phyloP scores from a whole-genome alignment of 768 basidiomycete genomes.

The Naganishia antarctica region DNA sequence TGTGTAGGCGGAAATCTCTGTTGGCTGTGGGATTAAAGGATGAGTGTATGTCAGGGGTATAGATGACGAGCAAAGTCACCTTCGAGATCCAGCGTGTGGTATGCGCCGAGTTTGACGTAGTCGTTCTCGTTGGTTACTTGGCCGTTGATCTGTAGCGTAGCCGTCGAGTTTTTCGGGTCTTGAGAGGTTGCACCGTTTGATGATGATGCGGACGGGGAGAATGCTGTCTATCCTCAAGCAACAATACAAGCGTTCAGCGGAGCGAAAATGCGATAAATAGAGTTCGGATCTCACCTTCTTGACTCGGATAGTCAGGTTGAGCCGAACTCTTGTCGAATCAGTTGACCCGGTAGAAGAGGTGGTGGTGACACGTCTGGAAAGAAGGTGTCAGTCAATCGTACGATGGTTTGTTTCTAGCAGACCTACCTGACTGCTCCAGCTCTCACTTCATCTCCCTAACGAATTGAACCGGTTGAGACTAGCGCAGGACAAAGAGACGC shows the following conservation, averaged over 20 bases:
- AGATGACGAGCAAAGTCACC: constrained; percentile 33
- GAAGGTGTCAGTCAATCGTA: not conserved
- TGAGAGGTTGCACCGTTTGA: constrained; percentile 36
- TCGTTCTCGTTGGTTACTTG: constrained; percentile 78
- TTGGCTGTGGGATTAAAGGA: constrained; percentile 53
- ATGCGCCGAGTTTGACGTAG: constrained; percentile 86
- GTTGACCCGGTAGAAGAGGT: constrained; percentile 88
- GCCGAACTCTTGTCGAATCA: constrained; percentile 79
- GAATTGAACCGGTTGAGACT: constrained; percentile 1
- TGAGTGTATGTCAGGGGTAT: not conserved
- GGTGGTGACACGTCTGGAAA: constrained; percentile 71
- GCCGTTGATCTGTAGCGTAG: constrained; percentile 75
- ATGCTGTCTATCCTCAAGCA: constrained; percentile 15
- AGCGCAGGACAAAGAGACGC: not conserved
- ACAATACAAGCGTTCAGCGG: not conserved
- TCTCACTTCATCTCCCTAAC: constrained; percentile 70
- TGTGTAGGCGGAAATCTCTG: constrained; percentile 83
- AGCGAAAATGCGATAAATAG: not conserved
- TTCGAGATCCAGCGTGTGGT: constrained; percentile 90
- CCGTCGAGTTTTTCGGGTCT: constrained; percentile 44
- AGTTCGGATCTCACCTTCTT: constrained; percentile 55
- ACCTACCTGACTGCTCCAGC: constrained; percentile 75
- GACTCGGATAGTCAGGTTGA: constrained; percentile 78
- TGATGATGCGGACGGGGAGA: constrained; percentile 21
- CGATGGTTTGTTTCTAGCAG: not conserved